Conservation (phyloP, 2,329 filamentous ascomycete species). For the Epichloe brachyelytri region DNA sequence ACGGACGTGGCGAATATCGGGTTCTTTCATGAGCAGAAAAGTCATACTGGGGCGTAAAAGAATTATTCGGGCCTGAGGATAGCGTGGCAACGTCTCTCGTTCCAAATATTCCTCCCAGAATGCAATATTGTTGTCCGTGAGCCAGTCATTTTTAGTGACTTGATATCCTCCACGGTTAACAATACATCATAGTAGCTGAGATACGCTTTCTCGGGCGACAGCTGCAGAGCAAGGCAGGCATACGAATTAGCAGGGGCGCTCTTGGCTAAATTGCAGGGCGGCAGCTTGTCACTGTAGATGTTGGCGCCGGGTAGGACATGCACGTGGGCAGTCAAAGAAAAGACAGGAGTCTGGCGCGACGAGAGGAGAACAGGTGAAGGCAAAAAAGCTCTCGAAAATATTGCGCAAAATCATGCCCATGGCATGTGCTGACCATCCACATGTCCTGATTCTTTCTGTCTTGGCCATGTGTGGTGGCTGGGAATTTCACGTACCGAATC, state of each 20-base stretch:
- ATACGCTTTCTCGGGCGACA: conserved; percentile 25
- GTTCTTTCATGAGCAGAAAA: conserved; percentile 73
- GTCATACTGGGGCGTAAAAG: conserved; percentile 88
- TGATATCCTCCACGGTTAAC: conserved; percentile 76
- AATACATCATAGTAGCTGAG: conserved; percentile 30
- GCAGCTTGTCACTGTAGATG: no score
- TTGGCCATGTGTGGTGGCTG: background rate
- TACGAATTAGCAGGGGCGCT: background rate
- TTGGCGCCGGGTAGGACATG: no score
- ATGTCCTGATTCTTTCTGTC: background rate
- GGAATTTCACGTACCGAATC: conserved; percentile 26
- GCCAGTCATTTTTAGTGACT: conserved; percentile 86
- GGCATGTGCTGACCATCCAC: no score
- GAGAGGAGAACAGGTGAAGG: background rate
- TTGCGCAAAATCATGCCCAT: no score
- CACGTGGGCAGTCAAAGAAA: background rate
- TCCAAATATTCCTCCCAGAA: conserved; percentile 99
- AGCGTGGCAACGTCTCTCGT: conserved; percentile 69
- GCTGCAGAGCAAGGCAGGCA: conserved; percentile 27
- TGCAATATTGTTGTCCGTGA: conserved; percentile 93
- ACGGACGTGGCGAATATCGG: conserved; percentile 40
- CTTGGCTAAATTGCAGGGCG: background rate
- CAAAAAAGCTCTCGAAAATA: background rate
- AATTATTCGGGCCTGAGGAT: conserved; percentile 72
- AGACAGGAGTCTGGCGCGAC: background rate